Conservation (phyloP, 768 basidiomycete species). For the Mycena floridula region DNA sequence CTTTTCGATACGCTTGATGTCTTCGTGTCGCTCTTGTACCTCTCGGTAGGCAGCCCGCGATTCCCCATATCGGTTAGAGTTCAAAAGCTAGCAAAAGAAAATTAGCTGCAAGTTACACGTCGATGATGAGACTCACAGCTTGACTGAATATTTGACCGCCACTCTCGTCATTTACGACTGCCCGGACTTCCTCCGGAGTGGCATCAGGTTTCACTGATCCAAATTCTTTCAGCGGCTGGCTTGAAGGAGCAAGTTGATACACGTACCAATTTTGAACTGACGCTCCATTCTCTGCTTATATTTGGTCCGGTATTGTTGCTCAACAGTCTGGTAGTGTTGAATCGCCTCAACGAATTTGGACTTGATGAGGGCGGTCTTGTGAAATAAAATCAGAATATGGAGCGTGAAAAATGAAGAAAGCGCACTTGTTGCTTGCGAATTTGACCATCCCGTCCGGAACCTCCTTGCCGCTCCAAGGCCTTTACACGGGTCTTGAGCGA, state of each 20-base stretch:
- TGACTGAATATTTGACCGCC: constrained; percentile 88
- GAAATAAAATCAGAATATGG: neutral
- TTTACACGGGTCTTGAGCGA: constrained; percentile 70
- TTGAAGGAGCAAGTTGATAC: neutral
- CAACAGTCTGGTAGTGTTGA: constrained; percentile 79
- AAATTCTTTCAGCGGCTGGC: no score
- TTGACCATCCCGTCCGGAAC: constrained; percentile 61
- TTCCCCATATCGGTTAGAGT: constrained; percentile 85
- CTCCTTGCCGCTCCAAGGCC: constrained; percentile 60
- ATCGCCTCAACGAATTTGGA: constrained; percentile 81
- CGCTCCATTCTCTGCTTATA: constrained; percentile 80
- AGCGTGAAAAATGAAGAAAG: neutral
- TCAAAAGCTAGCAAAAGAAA: constrained; percentile 57
- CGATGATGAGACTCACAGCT: constrained; percentile 50
- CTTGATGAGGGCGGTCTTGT: constrained; percentile 58
- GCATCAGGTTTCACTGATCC: constrained; percentile 85
- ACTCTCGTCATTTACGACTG: constrained; percentile 80
- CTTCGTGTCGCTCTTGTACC: constrained; percentile 95
- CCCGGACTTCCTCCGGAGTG: constrained; percentile 78
- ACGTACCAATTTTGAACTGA: constrained; percentile 79
- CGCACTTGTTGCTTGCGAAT: constrained; percentile 74
- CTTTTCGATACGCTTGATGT: constrained; percentile 92
- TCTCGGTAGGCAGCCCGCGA: constrained; percentile 90
- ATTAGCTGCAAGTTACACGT: no score
- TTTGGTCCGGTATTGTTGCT: constrained; percentile 70